phyloP scores from a whole-genome alignment of 1,139 yeast genomes.

The Tardiomyces blankii region DNA sequence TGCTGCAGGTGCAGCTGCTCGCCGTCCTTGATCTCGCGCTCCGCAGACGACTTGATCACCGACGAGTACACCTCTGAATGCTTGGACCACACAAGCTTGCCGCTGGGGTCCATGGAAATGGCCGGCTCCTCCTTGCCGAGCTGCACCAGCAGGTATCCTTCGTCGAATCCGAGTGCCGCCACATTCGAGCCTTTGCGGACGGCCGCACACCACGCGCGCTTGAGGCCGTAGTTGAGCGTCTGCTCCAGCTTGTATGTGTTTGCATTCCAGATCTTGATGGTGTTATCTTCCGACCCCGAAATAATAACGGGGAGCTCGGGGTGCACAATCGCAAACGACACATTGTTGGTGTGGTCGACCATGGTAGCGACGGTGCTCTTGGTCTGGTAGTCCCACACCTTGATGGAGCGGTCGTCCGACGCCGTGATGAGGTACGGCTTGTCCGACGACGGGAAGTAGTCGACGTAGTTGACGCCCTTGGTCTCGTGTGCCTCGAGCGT shows the following conservation, averaged over 20 bases:
- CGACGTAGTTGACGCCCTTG: conserved; percentile 92
- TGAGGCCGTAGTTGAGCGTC: conserved; percentile 81
- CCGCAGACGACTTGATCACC: conserved; percentile 56
- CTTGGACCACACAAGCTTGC: conserved; percentile 83
- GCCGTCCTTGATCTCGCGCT: conserved; percentile 52
- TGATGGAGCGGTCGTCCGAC: conserved; percentile 84
- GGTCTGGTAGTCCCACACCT: conserved; percentile 96
- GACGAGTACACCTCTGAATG: conserved; percentile 85
- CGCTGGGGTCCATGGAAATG: conserved; percentile 84
- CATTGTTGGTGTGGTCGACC: conserved; percentile 90
- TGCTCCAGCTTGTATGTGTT: conserved; percentile 81
- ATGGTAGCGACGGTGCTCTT: conserved; percentile 90
- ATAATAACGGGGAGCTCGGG: conserved; percentile 86
- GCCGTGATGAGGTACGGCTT: conserved; percentile 91
- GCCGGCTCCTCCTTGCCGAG: conserved; percentile 93
- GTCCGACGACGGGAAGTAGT: conserved; percentile 93
- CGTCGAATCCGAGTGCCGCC: conserved; percentile 88
- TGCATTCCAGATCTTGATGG: conserved; percentile 90
- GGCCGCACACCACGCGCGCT: conserved; percentile 94
- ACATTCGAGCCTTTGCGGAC: conserved; percentile 67
- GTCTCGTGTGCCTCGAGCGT: conserved; percentile 86
- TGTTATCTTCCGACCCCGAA: conserved; percentile 84
- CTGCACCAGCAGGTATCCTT: conserved; percentile 79
- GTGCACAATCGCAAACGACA: conserved; percentile 93
- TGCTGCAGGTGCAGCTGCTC: conserved; percentile 37